Base-by-base conservation (phyloP, 306 rosid species). In the Prunus mongolica region DNA sequence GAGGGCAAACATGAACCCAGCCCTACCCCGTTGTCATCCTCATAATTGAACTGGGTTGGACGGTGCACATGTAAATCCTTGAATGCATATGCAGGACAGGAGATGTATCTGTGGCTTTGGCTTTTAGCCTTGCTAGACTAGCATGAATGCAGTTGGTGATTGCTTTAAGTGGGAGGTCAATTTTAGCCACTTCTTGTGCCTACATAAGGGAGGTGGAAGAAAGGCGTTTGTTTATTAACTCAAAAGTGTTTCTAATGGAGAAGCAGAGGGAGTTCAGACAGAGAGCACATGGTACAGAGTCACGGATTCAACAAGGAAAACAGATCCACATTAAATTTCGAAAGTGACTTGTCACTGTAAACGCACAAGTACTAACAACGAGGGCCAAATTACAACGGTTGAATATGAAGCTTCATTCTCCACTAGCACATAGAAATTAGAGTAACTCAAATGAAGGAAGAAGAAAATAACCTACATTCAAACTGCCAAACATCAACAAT, bases 401-500 rank as follows among this genome's bases (percentile, higher is more conserved):
- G 69, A 58, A 34, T 25, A 69, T 11, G 32, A 54, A 74, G 34
- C 30, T 61, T 64, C 70, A 62, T 63, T 64, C 41, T 58, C 32
- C 45, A 32, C 62, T 68, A 54, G 50, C 60, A 67, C 49, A 67
- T 1, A 27, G 41, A 50, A 65, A 58, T 58, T 65, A 76, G 52
- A 27, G 78, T 66, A 41, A 52, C 46, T 57, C 32, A 11, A 62
- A 7, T 24, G 51, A 74, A 57, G 51, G 51, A 27, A 18, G 41
- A 79, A 49, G 77, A 69, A 32, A 62, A 30, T 0, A 13, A 58
- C 61, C 45, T 19, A 70, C 14, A 27, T 46, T 65, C 52, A 20
- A 22, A n/a, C 57, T 34, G 76, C 54, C 49, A 62, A 69, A 69
- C 54, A 64, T 34, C 27, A 65, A 77, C 79, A 78, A 60, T 77